Evolutionary conservation across 139 green algal genomes (phyloP).

Genomic region (Chlorella sorokiniana): DNA sequence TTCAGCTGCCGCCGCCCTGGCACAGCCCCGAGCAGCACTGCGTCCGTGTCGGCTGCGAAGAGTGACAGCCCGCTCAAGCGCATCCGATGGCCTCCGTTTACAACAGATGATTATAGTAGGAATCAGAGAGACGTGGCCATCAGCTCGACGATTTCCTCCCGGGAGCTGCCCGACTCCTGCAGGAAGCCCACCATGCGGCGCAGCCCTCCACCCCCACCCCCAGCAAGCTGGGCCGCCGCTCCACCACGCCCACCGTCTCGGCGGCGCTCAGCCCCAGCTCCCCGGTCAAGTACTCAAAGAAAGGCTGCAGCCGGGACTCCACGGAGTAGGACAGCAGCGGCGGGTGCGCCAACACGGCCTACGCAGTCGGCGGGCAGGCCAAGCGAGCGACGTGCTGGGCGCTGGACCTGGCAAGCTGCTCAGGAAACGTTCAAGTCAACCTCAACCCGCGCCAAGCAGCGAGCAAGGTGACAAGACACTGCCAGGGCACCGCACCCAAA

Average conservation of each 20-base stretch:
- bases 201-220: conserved; percentile 71
- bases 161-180: conserved; percentile 37
- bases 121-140: conserved; percentile 41
- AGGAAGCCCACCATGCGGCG: conserved; percentile 68
- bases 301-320: conserved; percentile 57
- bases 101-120: neutral
- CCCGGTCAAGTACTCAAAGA: conserved; percentile 61
- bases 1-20: too few species aligned
- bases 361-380: neutral
- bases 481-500: too few species aligned
- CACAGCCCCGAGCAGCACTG: too few species aligned
- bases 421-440: too few species aligned
- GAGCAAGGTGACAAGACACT: too few species aligned
- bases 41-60: too few species aligned
- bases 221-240: conserved; percentile 66
- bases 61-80: too few species aligned
- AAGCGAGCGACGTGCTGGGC: neutral
- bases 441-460: neutral
- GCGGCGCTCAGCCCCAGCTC: conserved; percentile 25
- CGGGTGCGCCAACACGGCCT: conserved; percentile 72
- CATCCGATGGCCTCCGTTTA: neutral
- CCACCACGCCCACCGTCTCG: conserved; percentile 46
- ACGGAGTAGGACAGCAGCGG: conserved; percentile 74
- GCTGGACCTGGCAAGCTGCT: neutral
- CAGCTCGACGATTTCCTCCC: conserved; percentile 45